Evolutionary conservation across 2,329 filamentous ascomycete species (phyloP), one percentile per base, ranked within the genome.

Genomic region (Fusarium nodosum): DNA sequence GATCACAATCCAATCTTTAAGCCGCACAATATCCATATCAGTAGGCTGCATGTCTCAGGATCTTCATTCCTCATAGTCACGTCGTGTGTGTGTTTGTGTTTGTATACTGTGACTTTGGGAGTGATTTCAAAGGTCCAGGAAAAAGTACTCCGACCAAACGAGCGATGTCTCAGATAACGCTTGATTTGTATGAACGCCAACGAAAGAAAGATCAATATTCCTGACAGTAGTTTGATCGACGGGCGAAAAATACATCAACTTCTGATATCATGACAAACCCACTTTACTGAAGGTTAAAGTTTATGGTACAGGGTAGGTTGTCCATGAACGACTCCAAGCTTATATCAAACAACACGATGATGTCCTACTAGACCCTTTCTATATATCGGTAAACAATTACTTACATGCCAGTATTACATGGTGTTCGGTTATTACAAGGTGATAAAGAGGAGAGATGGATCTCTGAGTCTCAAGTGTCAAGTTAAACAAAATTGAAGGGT

Each of bases 301-400:
- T 5, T 12, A 18, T 56, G 50, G 44, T 69, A 55, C 45, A 68
- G 67, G 67, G 66, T 71, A 69, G 38, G 44, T 56, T 33, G 30
- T 31, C 18, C 55, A 9, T 44, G 13, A 41, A 18, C 8, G 16
- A 44, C 39, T 26, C 5, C 22, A 44, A 26, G 16, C 9, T 10
- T 26, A 5, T 16, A 16, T 10, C 8, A 41, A n/a, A 22, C 22
- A 11, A 7, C 7, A 44, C 41, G 22, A 42, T 44, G 15, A 44
- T 41, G 22, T n/a, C 48, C 33, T 24, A 20, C 22, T 16, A 28
- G 24, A 20, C 33, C 10, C 24, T 16, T 16, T 22, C 13, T n/a
- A 7, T 47, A 46, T 18, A 28, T 41, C 48, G n/a, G 31, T 15
- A 30, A 34, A 22, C 1, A 51, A 38, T 38, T 10, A 13, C n/a